Evolutionary conservation across 2,329 filamentous ascomycete species (phyloP), one percentile per base, ranked within the genome.

Genomic region (Trichoderma semiorbis): DNA sequence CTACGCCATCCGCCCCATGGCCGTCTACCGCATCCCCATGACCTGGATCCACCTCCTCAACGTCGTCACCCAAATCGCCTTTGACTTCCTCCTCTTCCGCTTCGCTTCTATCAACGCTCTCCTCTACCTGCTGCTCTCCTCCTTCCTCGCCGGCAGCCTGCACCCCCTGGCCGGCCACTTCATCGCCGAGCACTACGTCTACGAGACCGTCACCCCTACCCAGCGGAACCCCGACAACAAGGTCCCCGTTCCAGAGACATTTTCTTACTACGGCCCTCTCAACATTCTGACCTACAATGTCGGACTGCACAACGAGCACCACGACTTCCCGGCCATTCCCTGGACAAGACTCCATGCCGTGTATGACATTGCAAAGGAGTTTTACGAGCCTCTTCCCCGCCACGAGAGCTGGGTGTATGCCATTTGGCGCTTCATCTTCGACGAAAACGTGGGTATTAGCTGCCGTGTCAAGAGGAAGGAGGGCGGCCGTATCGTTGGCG

Each of bases 211-310:
- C 76, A 84, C 84, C 16, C 85, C 86, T 21, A 83, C 85, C 11
- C 87, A 88, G 72, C 82, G 80, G 67, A 82, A 91, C 75, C 88
- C 90, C 1, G 83, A 85, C 28, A 91, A 90, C 76, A 82, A 84
- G 53, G 84, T 92, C 55, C 87, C 91, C 18, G 87, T 97, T 5
- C 95, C 96, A 3, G 96, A 99, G 86, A 99, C 96, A 1, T 99
- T 94, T 84, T 95, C 92, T 62, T 99, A 99, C 87, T 99, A 99
- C 80, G 96, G 96, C 0, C 89, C 92, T 0, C 88, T 98, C 75
- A 99, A 99, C 84, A 83, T 94, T 77, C 83, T 99, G 64, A 97
- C 95, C 1, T 99, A 98, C 86, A 99, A 99, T 77, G 96, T 99
- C 60, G 96, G 96, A 68, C 85, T 98, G 78, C 96, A 99, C 85